These are phyloP conservation scores for Meyerozyma guilliermondii DNA, from an alignment of 1,139 yeast species.

Conservation along the genomic window DNA sequence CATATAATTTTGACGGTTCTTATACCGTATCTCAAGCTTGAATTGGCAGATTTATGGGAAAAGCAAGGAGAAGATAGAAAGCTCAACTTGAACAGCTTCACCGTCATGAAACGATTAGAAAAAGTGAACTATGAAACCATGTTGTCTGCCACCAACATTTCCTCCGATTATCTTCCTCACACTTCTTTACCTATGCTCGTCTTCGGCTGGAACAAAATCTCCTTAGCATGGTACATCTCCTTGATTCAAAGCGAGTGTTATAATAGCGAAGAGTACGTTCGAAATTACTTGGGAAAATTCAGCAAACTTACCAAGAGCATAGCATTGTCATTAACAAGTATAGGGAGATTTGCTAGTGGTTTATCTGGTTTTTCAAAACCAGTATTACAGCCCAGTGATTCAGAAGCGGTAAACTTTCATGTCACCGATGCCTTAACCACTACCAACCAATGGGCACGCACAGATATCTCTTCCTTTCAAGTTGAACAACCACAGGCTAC, in stretches of 20 bases:
- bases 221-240: constrained; percentile 76
- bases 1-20: constrained; percentile 38
- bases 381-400: constrained; percentile 8
- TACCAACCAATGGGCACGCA: constrained; percentile 58
- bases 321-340: constrained; percentile 37
- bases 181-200: constrained; percentile 44
- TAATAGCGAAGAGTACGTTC: constrained; percentile 31
- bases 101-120: constrained; percentile 38
- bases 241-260: constrained; percentile 65
- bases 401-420: constrained; percentile 11
- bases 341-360: constrained; percentile 39
- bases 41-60: constrained; percentile 31
- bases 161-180: constrained; percentile 29
- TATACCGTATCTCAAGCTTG: constrained; percentile 32
- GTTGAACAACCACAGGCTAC: constrained; percentile 39
- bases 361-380: constrained; percentile 29
- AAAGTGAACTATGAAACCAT: constrained; percentile 22
- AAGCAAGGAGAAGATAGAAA: constrained; percentile 12
- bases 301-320: constrained; percentile 30
- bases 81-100: constrained; percentile 23
- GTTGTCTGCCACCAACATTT: constrained; percentile 20
- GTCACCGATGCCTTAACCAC: constrained; percentile 24
- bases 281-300: constrained; percentile 19
- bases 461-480: constrained; percentile 57
- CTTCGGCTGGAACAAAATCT: constrained; percentile 57